Conservation (phyloP, 2,329 filamentous ascomycete species). For the Thielaviopsis musarum region DNA sequence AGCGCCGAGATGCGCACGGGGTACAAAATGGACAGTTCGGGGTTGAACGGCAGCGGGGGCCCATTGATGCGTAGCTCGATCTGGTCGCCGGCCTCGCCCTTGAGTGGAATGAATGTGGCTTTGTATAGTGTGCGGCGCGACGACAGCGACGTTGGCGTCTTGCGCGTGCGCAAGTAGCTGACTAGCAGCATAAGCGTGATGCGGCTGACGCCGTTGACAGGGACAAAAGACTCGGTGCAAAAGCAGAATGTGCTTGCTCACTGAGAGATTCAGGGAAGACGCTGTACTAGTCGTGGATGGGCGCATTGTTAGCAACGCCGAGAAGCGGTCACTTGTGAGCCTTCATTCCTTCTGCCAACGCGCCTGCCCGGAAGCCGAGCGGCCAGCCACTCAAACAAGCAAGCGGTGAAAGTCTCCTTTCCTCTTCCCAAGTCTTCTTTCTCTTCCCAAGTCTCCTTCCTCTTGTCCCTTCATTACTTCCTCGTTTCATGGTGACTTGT, state of each 20-base stretch:
- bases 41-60: constrained; percentile 54
- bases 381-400: no score
- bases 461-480: no score
- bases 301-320: not conserved
- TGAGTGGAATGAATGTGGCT: constrained; percentile 35
- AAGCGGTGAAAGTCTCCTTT: no score
- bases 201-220: constrained; percentile 56
- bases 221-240: constrained; percentile 55
- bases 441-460: no score
- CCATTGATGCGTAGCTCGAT: constrained; percentile 44
- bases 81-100: constrained; percentile 14
- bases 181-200: constrained; percentile 55
- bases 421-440: no score
- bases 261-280: constrained; percentile 32
- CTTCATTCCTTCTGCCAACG: no score
- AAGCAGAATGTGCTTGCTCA: constrained; percentile 46
- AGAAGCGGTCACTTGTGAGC: not conserved
- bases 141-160: constrained; percentile 47
- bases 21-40: constrained; percentile 52
- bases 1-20: constrained; percentile 48
- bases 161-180: constrained; percentile 46
- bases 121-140: constrained; percentile 41
- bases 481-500: no score
- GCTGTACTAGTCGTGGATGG: constrained; percentile 21
- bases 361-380: no score